These are phyloP conservation scores for Trametes polyzona DNA, from an alignment of 1,284 basidiomycete genomes.

Conservation along the genomic window DNA sequence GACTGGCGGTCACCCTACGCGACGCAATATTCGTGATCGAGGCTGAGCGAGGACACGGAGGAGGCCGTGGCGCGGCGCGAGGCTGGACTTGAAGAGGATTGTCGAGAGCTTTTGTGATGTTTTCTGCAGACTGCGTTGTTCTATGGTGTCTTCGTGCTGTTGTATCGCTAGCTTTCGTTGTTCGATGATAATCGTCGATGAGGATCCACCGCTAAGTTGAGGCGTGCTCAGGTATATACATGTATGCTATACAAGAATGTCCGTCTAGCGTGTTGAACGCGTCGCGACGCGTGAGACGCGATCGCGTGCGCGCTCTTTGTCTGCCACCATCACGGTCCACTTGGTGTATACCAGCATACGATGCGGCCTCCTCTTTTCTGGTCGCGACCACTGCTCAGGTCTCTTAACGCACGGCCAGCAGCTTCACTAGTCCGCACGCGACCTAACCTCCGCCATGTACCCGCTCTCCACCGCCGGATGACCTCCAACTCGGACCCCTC, in stretches of 20 bases:
- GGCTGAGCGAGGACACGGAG: conserved; percentile 78
- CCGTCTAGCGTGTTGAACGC: no score
- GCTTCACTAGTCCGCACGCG: neutral
- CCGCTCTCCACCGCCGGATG: neutral
- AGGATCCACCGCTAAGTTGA: no score
- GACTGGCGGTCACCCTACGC: conserved; percentile 65
- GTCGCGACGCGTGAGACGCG: neutral
- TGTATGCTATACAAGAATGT: no score
- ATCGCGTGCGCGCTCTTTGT: neutral
- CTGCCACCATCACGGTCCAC: neutral
- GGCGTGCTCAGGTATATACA: no score
- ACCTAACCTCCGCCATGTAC: neutral
- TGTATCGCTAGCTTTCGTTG: conserved; percentile 24
- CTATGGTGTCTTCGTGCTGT: neutral
- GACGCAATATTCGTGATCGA: conserved; percentile 83
- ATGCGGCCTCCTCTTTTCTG: conserved; percentile 3
- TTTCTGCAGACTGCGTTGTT: neutral
- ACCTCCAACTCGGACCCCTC: neutral
- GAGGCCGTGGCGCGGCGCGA: conserved; percentile 69
- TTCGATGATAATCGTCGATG: neutral
- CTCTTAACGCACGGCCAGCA: neutral
- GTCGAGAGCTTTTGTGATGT: neutral
- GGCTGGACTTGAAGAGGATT: conserved; percentile 57
- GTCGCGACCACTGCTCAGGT: neutral
- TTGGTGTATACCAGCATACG: neutral